A percentile compares a stretch with the other conserved stretches of the same genome.
phyloP scores from a whole-genome alignment of 208 protist species.

The Crithidia mellificae region DNA sequence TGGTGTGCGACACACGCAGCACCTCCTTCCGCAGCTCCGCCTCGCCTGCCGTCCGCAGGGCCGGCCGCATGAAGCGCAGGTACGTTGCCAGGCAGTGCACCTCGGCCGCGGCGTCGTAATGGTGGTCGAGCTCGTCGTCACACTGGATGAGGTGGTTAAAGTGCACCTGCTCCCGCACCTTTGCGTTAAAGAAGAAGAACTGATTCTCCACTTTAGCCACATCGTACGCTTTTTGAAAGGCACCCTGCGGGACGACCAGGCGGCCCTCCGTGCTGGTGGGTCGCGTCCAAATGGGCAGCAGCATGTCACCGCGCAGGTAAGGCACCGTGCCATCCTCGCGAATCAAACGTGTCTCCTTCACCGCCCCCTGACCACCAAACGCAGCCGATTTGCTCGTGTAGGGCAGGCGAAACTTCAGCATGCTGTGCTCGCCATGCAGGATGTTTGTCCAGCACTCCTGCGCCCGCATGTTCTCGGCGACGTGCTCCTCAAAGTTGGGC shows the following conservation, averaged over 20 bases:
- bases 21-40: constrained; percentile 55
- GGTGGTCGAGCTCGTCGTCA: constrained; percentile 87
- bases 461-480: constrained; percentile 90
- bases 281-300: constrained; percentile 94
- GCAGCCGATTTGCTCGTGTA: constrained; percentile 77
- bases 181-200: constrained; percentile 96
- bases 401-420: constrained; percentile 97
- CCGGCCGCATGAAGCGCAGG: constrained; percentile 64
- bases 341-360: constrained; percentile 56
- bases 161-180: constrained; percentile 87
- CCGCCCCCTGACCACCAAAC: constrained; percentile 45
- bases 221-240: constrained; percentile 66
- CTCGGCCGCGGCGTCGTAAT: constrained; percentile 94
- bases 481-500: constrained; percentile 90
- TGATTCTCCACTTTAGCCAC: constrained; percentile 87
- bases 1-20: constrained; percentile 55
- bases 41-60: constrained; percentile 36
- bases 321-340: constrained; percentile 72
- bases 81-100: constrained; percentile 85
- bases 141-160: constrained; percentile 84
- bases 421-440: constrained; percentile 81
- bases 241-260: constrained; percentile 86
- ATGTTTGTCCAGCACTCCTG: constrained; percentile 93
- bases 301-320: constrained; percentile 90
- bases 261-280: constrained; percentile 96